phyloP scores from a whole-genome alignment of 73 alveolate species.

The Blepharisma stoltei region DNA sequence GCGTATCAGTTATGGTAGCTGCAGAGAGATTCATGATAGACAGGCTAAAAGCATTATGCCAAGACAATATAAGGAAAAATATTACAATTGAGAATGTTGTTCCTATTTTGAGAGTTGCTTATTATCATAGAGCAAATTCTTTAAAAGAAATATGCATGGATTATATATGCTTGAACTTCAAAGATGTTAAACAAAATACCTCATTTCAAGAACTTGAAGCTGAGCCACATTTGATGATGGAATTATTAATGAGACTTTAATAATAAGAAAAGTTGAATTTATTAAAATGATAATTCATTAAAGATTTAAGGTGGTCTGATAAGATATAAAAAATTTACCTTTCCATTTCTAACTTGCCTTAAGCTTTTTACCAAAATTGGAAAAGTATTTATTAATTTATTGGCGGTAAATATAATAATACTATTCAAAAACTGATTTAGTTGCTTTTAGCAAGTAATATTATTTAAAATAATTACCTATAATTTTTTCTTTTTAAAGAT shows the following conservation, averaged over 20 bases:
- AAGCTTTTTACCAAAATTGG: no score
- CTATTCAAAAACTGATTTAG: no score
- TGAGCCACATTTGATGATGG: constrained; percentile 23
- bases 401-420: no score
- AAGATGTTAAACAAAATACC: constrained; percentile 2
- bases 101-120: constrained; percentile 18
- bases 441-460: no score
- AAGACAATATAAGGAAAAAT: constrained; percentile 46
- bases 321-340: no score
- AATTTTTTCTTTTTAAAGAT: no score
- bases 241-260: constrained; percentile 15
- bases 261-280: no score
- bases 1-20: constrained; percentile 48
- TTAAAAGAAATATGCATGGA: constrained; percentile 30
- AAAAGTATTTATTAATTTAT: no score
- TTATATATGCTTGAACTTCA: not conserved
- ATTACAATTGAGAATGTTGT: constrained; percentile 35
- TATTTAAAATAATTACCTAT: no score
- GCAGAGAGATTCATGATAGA: constrained; percentile 77
- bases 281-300: no score
- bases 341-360: no score
- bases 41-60: constrained; percentile 65
- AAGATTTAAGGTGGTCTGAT: no score
- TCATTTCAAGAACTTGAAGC: not conserved
- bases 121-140: constrained; percentile 16